These are phyloP conservation scores for Prototheca cutis DNA, from an alignment of 163 green algal genomes.

Conservation along the genomic window DNA sequence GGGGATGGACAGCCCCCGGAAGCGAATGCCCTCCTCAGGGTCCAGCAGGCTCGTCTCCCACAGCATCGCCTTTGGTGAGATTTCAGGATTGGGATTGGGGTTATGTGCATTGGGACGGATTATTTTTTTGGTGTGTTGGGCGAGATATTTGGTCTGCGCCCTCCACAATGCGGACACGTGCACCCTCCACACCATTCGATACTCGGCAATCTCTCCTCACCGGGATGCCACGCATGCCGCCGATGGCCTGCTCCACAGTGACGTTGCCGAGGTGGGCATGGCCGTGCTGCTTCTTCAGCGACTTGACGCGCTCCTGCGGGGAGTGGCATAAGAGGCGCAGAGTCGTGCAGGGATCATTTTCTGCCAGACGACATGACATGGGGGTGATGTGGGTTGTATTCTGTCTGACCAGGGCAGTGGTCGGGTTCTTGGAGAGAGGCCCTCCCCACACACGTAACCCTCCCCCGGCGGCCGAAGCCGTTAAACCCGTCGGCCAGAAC, in stretches of 20 bases:
- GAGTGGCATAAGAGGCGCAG: not conserved
- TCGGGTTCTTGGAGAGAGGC: too few species aligned
- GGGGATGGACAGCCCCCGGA: conserved; percentile 86
- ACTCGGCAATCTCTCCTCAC: conserved; percentile 24
- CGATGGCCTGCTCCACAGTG: conserved; percentile 76
- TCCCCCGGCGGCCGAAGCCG: too few species aligned
- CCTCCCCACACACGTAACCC: too few species aligned
- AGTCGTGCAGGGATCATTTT: not conserved
- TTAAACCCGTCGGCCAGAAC: too few species aligned
- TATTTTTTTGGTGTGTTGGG: too few species aligned
- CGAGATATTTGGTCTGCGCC: too few species aligned
- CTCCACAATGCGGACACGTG: too few species aligned
- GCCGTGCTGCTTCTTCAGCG: conserved; percentile 62
- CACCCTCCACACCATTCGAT: too few species aligned
- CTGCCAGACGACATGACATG: too few species aligned
- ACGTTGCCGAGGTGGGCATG: conserved; percentile 59
- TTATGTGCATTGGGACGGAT: not conserved
- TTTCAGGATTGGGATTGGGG: not conserved
- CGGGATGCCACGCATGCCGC: conserved; percentile 95
- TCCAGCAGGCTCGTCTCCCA: conserved; percentile 97
- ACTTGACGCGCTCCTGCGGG: conserved; percentile 67
- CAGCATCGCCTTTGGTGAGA: conserved; percentile 63
- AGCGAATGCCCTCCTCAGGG: conserved; percentile 91
- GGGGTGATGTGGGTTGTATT: too few species aligned
- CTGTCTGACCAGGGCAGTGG: too few species aligned